Evolutionary conservation across 1,139 yeast species (phyloP), one percentile per base, ranked within the genome.

Genomic region (Suhomyces terraborum): DNA sequence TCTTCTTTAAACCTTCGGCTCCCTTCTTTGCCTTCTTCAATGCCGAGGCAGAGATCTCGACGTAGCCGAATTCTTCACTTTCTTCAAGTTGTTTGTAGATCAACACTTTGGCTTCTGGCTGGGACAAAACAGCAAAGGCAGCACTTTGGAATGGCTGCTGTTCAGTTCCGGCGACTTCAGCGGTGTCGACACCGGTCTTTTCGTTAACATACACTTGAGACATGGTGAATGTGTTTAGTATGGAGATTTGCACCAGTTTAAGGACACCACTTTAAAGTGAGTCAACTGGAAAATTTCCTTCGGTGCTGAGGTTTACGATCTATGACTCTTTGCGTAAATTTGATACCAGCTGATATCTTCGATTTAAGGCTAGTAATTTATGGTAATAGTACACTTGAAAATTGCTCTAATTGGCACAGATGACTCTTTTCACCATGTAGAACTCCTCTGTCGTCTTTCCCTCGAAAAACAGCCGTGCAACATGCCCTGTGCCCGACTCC

Each of bases 1-100:
- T 94, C 72, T 91, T 93, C 67, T 80, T 88, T 52, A 93, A 71
- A 6, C 95, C 93, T 31, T 91, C 98, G 48, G 87, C 93, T 45
- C 96, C 97, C 66, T 94, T 94, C 67, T 88, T 88, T 55, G 98
- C 98, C 69, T 91, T 93, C 71, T 94, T 94, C 60, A 91, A 72
- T 5, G 96, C 98, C 38, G 95, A 82, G 4, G 96, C 89, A n/a
- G 93, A 75, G 56, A 94, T 89, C 55, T 85, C 93, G 51, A 72
- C 77, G 62, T 79, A 94, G 27, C 65, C 82, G 43, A 62, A 75
- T 46, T 74, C 77, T 45, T 71, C 76, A 9, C 68, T 55, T 21
- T 80, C 89, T 41, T 78, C 84, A 25, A 69, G 71, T 48, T 79
- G 80, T 63, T 88, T 88, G 68, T 73, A 81, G 30, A 86, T 80